Percentiles rank a stretch among this genome's conserved stretches.
Evolutionary conservation across 106 monocot species (phyloP).

Genomic region (Hemerocallis citrina): DNA sequence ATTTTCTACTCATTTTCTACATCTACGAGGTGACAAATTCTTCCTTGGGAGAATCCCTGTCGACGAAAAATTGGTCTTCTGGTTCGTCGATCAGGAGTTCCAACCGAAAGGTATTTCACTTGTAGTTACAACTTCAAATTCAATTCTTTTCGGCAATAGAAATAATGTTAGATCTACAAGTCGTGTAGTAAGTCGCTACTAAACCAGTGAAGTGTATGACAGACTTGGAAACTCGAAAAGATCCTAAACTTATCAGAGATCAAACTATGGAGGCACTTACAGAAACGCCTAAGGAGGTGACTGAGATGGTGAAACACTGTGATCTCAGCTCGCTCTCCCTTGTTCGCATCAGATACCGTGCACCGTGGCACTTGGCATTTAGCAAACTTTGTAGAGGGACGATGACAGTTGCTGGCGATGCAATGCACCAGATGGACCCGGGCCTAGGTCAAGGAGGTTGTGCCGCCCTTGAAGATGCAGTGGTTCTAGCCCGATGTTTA

Average conservation of each 20-base stretch:
- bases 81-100: slow-evolving; percentile 6
- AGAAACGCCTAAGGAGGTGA: slow-evolving; percentile 7
- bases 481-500: slow-evolving; percentile 24
- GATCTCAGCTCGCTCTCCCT: slow-evolving; percentile 7
- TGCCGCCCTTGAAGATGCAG: slow-evolving; percentile 19
- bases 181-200: no score
- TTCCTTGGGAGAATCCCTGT: slow-evolving; percentile 14
- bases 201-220: no score
- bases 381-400: slow-evolving; percentile 3
- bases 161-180: slow-evolving; percentile 7
- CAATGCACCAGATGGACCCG: slow-evolving; percentile 33
- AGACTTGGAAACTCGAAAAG: slow-evolving; percentile 4
- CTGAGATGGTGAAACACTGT: slow-evolving; percentile 13
- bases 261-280: not conserved
- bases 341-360: slow-evolving; percentile 13
- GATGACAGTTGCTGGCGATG: slow-evolving; percentile 27
- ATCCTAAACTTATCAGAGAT: slow-evolving; percentile 6
- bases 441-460: slow-evolving; percentile 25
- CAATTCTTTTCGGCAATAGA: no score
- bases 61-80: slow-evolving; percentile 18
- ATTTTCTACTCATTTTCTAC: not conserved
- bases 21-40: not conserved
- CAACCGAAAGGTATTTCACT: not conserved
- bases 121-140: not conserved
- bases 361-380: slow-evolving; percentile 22